These are phyloP conservation scores for Zhuliangozyma parablackwelliae DNA, from an alignment of 1,139 yeast species.

Conservation along the genomic window DNA sequence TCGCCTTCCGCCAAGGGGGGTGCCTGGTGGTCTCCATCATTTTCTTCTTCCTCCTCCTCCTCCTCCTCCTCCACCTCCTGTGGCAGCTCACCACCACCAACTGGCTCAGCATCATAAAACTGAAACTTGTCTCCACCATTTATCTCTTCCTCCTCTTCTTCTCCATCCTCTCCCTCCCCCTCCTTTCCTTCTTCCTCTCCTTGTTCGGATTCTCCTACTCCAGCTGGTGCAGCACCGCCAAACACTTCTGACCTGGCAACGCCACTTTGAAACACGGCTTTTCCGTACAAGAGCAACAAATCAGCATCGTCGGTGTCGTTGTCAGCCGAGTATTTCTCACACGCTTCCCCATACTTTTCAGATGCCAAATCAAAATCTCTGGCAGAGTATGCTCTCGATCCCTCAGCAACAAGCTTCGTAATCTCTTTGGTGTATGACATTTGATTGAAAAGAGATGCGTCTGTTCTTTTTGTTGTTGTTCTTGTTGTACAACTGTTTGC, in stretches of 20 bases:
- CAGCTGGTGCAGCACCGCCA: slow-evolving; percentile 48
- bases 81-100: slow-evolving; percentile 18
- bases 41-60: slow-evolving; percentile 23
- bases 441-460: not conserved
- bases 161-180: slow-evolving; percentile 12
- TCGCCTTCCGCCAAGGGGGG: slow-evolving; percentile 26
- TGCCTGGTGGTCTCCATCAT: slow-evolving; percentile 24
- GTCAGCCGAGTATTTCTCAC: slow-evolving; percentile 50
- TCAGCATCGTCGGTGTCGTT: slow-evolving; percentile 60
- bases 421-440: slow-evolving; percentile 22
- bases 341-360: slow-evolving; percentile 71
- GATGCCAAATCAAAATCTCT: slow-evolving; percentile 67
- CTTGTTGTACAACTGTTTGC: not conserved
- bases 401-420: slow-evolving; percentile 49
- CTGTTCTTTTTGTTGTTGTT: slow-evolving; percentile 1
- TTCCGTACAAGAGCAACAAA: slow-evolving; percentile 70
- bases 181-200: slow-evolving; percentile 18
- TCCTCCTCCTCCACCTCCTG: slow-evolving; percentile 18
- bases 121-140: slow-evolving; percentile 44
- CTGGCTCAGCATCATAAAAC: slow-evolving; percentile 48
- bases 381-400: slow-evolving; percentile 56
- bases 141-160: slow-evolving; percentile 10
- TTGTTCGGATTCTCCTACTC: slow-evolving; percentile 14
- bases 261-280: slow-evolving; percentile 75
- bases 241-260: slow-evolving; percentile 74